phyloP scores from a whole-genome alignment of 202 grass and related monocot species.

The Bolboschoenoplectus hybrid region DNA sequence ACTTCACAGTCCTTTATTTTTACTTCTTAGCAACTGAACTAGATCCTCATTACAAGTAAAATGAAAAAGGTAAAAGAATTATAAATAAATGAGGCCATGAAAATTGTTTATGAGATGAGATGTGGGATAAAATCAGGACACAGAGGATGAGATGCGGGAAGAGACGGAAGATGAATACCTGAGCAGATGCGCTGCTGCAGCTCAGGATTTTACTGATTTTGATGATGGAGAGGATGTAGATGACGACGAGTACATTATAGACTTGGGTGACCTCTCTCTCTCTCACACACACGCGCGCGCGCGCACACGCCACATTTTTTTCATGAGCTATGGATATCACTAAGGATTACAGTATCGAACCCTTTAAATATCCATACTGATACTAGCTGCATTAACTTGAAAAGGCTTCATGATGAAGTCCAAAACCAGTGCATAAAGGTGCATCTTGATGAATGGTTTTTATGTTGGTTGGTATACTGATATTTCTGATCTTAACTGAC shows the following conservation, averaged over 20 bases:
- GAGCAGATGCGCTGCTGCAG: conserved; percentile 62
- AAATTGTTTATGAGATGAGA: background rate
- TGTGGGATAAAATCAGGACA: conserved; percentile 57
- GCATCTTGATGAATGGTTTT: background rate
- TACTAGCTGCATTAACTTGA: background rate
- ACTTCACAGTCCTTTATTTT: background rate
- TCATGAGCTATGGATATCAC: background rate
- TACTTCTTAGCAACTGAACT: background rate
- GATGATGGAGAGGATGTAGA: conserved; percentile 78
- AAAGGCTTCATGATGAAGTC: background rate
- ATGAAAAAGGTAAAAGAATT: background rate
- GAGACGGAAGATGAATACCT: conserved; percentile 90
- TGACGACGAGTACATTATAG: conserved; percentile 63
- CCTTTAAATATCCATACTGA: background rate
- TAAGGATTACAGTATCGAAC: background rate
- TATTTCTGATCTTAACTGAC: background rate
- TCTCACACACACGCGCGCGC: background rate
- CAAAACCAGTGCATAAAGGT: background rate
- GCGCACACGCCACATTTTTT: background rate
- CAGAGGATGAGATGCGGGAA: conserved; percentile 68
- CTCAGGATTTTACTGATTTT: conserved; percentile 52
- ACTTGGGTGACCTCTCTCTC: conserved; percentile 50
- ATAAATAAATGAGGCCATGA: background rate
- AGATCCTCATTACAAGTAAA: background rate
- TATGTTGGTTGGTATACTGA: background rate